Evolutionary conservation across 2,329 filamentous ascomycete species (phyloP).

Genomic region (Graphium sp.): DNA sequence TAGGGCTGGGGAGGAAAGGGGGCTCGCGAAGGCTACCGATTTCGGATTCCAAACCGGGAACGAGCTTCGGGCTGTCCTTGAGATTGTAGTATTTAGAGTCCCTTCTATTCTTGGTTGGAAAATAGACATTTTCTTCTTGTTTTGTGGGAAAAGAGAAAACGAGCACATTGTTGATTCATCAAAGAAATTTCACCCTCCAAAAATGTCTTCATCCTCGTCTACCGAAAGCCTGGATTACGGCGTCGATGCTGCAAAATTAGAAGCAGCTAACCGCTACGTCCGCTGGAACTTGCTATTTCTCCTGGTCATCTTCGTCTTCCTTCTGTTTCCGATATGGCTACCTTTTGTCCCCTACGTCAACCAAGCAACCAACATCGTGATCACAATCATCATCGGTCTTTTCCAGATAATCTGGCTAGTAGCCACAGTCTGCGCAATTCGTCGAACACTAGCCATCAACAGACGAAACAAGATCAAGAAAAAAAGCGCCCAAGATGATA

Average conservation of each 20-base stretch:
- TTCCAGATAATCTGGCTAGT: constrained; percentile 3
- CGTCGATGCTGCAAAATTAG: constrained; percentile 2
- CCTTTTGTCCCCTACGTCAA: constrained; percentile 3
- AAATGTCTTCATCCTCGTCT: constrained; percentile 2
- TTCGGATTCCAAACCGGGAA: neutral
- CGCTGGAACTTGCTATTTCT: constrained; percentile 4
- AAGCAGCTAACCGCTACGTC: constrained; percentile 4
- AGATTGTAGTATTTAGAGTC: constrained; percentile 1
- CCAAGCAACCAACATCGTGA: constrained; percentile 4
- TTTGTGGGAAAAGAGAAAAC: too few relatives aligned
- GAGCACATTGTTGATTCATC: neutral
- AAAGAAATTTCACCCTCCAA: constrained; percentile 1
- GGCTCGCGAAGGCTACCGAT: neutral
- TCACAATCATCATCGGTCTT: constrained; percentile 3
- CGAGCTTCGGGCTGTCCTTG: neutral
- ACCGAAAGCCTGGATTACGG: constrained; percentile 3
- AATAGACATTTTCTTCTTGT: neutral
- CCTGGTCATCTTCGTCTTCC: constrained; percentile 2
- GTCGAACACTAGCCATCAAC: constrained; percentile 3
- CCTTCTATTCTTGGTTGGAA: neutral
- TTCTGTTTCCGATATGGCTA: constrained; percentile 4
- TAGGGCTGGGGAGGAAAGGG: neutral
- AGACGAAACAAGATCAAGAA: constrained; percentile 3
- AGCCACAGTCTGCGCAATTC: constrained; percentile 4
- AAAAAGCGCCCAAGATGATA: constrained; percentile 1